A percentile compares a stretch with the other conserved stretches of the same genome.
phyloP scores from a whole-genome alignment of 306 rosid genomes.

The Citrullus mucosospermus region DNA sequence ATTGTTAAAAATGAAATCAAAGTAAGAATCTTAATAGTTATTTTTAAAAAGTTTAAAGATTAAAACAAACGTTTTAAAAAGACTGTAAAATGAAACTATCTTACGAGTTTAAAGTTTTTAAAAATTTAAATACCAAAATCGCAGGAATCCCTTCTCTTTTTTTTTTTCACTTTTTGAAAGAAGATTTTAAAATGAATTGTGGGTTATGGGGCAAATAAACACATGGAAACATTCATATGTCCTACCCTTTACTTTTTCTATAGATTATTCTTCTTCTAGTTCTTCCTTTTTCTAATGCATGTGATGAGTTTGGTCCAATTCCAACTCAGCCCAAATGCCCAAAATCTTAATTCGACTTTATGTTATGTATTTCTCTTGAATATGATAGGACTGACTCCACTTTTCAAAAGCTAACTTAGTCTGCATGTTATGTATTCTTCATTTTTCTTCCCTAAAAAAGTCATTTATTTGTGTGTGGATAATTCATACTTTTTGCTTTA shows the following conservation, averaged over 20 bases:
- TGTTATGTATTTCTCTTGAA: not conserved
- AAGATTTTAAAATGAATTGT: not conserved
- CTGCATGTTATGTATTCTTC: not conserved
- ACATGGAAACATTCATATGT: not conserved
- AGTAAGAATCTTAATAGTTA: no score
- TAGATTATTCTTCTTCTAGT: not conserved
- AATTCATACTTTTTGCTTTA: not conserved
- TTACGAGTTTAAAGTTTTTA: no score
- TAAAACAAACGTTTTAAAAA: no score
- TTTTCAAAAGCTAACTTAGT: not conserved
- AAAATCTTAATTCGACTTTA: not conserved
- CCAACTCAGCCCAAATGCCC: not conserved
- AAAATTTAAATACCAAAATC: no score
- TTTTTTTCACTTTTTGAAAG: not conserved
- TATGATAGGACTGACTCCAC: not conserved
- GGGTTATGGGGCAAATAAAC: not conserved
- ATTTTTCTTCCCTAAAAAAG: not conserved
- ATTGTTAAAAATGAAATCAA: no score
- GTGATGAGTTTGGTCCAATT: conserved; percentile 4
- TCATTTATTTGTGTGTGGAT: not conserved
- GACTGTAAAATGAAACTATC: no score
- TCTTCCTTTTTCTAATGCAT: not conserved
- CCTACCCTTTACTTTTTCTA: not conserved
- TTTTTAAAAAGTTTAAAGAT: no score
- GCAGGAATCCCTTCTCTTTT: no score